Evolutionary conservation across 2,329 filamentous ascomycete genomes (phyloP).

Genomic region (Colletotrichum abscissum): DNA sequence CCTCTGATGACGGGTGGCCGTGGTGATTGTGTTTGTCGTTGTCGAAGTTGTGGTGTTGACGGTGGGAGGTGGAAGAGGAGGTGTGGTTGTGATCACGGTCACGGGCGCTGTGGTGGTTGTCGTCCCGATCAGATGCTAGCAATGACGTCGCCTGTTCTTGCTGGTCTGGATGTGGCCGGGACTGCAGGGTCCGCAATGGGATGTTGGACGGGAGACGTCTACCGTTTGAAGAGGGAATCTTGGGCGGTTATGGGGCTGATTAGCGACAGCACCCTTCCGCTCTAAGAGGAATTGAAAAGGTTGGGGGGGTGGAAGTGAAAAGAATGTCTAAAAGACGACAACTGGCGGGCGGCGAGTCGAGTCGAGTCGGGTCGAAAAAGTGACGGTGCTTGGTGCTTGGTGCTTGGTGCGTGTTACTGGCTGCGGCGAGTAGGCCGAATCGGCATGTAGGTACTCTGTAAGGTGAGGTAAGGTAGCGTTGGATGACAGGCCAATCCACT

Average conservation of each 20-base stretch:
- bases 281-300: constrained; percentile 44
- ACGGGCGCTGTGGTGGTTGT: constrained; percentile 55
- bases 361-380: constrained; percentile 1
- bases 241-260: constrained; percentile 82
- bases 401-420: neutral
- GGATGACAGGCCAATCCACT: neutral
- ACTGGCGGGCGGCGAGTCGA: constrained; percentile 16
- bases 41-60: constrained; percentile 50
- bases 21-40: constrained; percentile 58
- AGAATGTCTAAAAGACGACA: constrained; percentile 42
- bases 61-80: constrained; percentile 47
- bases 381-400: neutral
- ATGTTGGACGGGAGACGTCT: constrained; percentile 85
- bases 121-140: constrained; percentile 49
- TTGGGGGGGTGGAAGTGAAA: constrained; percentile 42
- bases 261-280: constrained; percentile 78
- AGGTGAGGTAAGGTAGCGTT: neutral
- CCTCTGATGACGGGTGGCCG: constrained; percentile 58
- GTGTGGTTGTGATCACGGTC: constrained; percentile 32
- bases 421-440: constrained; percentile 11
- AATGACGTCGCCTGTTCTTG: constrained; percentile 57
- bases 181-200: constrained; percentile 80
- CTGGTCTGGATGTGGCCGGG: constrained; percentile 48
- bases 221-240: constrained; percentile 81
- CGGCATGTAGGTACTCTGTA: constrained; percentile 1